phyloP scores from a whole-genome alignment of 306 rosid genomes.

The Vicia sativa region DNA sequence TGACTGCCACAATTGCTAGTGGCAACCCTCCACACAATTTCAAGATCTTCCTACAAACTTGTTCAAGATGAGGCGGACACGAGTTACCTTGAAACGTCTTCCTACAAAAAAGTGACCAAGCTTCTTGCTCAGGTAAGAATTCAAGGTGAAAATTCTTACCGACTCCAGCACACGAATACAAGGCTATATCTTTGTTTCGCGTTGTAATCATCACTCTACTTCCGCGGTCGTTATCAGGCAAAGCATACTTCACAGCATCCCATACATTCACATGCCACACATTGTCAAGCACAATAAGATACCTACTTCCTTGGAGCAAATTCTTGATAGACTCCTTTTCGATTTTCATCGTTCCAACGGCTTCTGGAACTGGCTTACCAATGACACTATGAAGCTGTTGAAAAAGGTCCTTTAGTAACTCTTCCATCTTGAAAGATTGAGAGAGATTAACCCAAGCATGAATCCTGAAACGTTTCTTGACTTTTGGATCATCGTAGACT shows the following conservation, averaged over 20 bases:
- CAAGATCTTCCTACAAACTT: constrained; percentile 35
- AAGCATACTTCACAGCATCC: constrained; percentile 52
- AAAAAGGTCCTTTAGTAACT: constrained; percentile 49
- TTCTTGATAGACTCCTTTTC: constrained; percentile 43
- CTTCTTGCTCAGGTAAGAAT: constrained; percentile 49
- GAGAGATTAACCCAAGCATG: constrained; percentile 59
- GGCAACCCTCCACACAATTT: constrained; percentile 56
- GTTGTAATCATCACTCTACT: constrained; percentile 62
- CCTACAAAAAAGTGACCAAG: constrained; percentile 57
- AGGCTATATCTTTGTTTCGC: constrained; percentile 50
- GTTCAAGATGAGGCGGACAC: constrained; percentile 50
- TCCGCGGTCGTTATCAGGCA: constrained; percentile 47
- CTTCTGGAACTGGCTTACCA: constrained; percentile 53
- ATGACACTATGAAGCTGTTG: constrained; percentile 50
- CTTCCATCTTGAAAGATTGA: constrained; percentile 37
- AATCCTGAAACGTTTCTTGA: constrained; percentile 48
- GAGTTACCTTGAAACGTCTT: constrained; percentile 51
- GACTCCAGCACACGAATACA: constrained; percentile 38
- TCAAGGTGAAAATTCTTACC: constrained; percentile 47
- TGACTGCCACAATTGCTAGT: constrained; percentile 57
- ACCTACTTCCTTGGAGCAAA: constrained; percentile 48
- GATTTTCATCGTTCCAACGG: constrained; percentile 43
- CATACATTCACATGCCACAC: constrained; percentile 51
- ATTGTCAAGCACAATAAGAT: constrained; percentile 58
- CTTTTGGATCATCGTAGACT: constrained; percentile 53